These are phyloP conservation scores for Zoysia pacifica DNA, from an alignment of 176 grass and related monocot genomes.

Conservation along the genomic window DNA sequence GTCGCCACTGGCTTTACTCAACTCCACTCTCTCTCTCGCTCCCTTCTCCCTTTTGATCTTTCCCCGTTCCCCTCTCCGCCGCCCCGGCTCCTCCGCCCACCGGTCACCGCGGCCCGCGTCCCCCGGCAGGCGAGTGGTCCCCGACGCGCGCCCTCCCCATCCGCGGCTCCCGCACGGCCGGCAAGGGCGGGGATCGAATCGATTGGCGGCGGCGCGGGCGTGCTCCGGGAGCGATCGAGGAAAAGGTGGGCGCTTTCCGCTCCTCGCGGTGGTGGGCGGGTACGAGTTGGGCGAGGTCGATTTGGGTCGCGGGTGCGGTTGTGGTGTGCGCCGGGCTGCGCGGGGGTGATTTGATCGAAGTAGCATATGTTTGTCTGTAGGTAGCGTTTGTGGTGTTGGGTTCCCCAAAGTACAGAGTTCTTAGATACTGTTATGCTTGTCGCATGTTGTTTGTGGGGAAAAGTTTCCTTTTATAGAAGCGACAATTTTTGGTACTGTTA, in stretches of 20 bases:
- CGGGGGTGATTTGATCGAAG: too few relatives aligned
- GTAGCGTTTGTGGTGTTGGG: not conserved
- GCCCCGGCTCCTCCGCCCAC: not conserved
- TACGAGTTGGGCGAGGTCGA: not conserved
- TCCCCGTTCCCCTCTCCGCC: not conserved
- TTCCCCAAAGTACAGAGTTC: not conserved
- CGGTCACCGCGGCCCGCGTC: constrained; percentile 11
- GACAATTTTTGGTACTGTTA: not conserved
- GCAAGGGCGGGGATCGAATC: not conserved
- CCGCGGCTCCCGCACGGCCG: constrained; percentile 29
- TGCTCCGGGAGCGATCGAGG: not conserved
- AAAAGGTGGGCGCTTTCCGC: constrained; percentile 13
- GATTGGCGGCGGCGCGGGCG: not conserved
- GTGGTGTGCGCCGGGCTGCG: too few relatives aligned
- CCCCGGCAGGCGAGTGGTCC: not conserved
- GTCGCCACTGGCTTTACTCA: not conserved
- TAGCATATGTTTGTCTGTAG: not conserved
- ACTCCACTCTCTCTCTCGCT: not conserved
- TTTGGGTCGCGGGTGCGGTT: constrained; percentile 24
- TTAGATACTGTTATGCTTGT: not conserved
- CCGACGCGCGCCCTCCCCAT: constrained; percentile 17
- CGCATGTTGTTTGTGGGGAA: constrained; percentile 1
- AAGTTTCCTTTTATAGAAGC: not conserved
- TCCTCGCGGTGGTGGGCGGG: not conserved
- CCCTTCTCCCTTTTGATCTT: constrained; percentile 21